These are phyloP conservation scores for Helichrysum umbraculigerum DNA, from an alignment of 129 eudicot genomes.

Conservation along the genomic window DNA sequence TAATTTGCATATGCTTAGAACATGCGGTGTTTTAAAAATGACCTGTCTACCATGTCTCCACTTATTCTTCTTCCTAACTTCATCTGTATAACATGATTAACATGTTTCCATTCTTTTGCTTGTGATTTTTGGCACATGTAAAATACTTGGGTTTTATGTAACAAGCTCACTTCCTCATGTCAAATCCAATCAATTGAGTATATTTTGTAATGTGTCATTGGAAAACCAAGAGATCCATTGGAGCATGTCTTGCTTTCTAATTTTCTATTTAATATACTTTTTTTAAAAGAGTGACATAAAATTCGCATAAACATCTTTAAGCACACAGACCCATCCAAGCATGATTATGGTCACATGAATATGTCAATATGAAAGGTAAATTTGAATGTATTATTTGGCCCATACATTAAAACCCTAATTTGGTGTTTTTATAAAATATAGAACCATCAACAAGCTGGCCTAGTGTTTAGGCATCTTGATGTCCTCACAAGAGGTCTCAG, in stretches of 20 bases:
- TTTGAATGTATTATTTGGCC: neutral
- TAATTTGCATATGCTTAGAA: neutral
- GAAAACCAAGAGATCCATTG: neutral
- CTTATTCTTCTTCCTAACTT: slow-evolving; percentile 1
- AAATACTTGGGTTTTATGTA: neutral
- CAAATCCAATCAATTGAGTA: neutral
- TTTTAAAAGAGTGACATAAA: neutral
- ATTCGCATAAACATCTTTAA: neutral
- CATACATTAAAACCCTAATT: neutral
- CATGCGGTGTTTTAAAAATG: neutral
- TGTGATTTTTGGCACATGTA: slow-evolving; percentile 1
- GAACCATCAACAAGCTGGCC: too few species aligned
- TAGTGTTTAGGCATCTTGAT: too few species aligned
- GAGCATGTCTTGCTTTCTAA: slow-evolving; percentile 11
- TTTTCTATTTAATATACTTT: neutral
- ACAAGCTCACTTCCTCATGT: slow-evolving; percentile 4
- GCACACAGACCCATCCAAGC: slow-evolving; percentile 1
- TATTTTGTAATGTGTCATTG: neutral
- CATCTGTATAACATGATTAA: neutral
- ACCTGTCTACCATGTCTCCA: neutral
- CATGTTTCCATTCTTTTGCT: neutral
- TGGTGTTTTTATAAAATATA: neutral
- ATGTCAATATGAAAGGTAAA: slow-evolving; percentile 1
- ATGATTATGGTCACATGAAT: neutral
- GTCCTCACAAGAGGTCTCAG: too few species aligned